Evolutionary conservation across 225 moss, liverwort and hornwort genomes (phyloP).

Genomic region (Straminergon stramineum): DNA sequence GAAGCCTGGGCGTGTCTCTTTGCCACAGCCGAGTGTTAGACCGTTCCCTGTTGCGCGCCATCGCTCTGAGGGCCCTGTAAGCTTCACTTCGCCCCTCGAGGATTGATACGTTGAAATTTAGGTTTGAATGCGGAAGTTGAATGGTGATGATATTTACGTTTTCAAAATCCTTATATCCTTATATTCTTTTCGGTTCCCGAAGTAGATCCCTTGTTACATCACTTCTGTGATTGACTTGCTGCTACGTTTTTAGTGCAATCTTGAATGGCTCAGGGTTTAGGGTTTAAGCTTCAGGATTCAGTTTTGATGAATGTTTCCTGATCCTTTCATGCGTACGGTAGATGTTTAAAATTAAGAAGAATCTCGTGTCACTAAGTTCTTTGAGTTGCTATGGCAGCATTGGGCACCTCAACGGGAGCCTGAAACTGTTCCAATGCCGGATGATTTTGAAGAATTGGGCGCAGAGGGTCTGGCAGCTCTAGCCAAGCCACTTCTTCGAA

Average conservation of each 20-base stretch:
- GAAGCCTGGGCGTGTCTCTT: constrained; percentile 3
- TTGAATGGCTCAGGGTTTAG: background rate
- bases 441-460: constrained; percentile 41
- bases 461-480: constrained; percentile 34
- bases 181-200: background rate
- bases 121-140: background rate
- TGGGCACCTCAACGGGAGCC: constrained; percentile 38
- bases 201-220: background rate
- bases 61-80: constrained; percentile 65
- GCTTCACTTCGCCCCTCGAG: background rate
- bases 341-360: background rate
- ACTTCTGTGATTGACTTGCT: background rate
- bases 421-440: constrained; percentile 30
- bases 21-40: constrained; percentile 49
- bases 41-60: constrained; percentile 89
- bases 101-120: background rate
- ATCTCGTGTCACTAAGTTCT: background rate
- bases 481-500: constrained; percentile 41
- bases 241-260: background rate
- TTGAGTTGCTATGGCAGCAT: constrained; percentile 45
- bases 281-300: background rate
- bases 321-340: background rate
- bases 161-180: background rate
- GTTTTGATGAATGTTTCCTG: background rate
- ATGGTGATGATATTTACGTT: background rate